Base-by-base conservation (phyloP, 768 basidiomycete genomes). In the Auricularia cornea region DNA sequence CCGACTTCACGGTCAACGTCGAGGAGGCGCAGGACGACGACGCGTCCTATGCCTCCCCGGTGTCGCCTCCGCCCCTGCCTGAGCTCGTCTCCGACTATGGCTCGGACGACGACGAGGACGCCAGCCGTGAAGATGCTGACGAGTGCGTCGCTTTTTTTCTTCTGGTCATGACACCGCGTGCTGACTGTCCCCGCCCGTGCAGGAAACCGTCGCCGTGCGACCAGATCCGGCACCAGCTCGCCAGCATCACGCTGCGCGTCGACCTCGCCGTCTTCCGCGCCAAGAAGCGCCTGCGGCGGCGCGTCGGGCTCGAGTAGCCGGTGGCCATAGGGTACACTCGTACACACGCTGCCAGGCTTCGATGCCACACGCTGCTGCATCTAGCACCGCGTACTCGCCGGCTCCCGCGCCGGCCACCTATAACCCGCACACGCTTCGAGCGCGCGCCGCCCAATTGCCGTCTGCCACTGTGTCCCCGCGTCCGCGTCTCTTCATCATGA, bases 211-310 rank as follows among this genome's bases (percentile, higher is more conserved):
- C 54, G 12, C 28, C 54, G 28, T 10, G 28, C 54, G 28, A 26
- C 8, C 30, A 57, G 18, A 5, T 57, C 4, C 23, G 28, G 16
- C 54, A 30, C 6, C 54, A 57, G 28, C 14, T 57, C 30, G 54
- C 54, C 6, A 57, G 54, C 54, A 20, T 57, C 54, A 28, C 54
- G 26, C 54, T 57, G 54, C 54, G 54, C 54, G 54, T 57, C 54
- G 54, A 57, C 54, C 54, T 57, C 54, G 54, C 54, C 54, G 54
- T 57, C 54, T 57, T 57, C 30, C 54, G 54, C 54, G 54, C 54
- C 28, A 57, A 57, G 54, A 28, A 31, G 28, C 26, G 26, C 11
- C 30, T 57, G 8, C 26, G 54, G 26, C 26, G 54, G 26, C 26
- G 54, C 54, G 26, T 57, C 26, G 54, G 54, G 8, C 54, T 57